Evolutionary conservation across 768 basidiomycete species (phyloP), one percentile per base, ranked within the genome.

Genomic region (Trametes maxima): DNA sequence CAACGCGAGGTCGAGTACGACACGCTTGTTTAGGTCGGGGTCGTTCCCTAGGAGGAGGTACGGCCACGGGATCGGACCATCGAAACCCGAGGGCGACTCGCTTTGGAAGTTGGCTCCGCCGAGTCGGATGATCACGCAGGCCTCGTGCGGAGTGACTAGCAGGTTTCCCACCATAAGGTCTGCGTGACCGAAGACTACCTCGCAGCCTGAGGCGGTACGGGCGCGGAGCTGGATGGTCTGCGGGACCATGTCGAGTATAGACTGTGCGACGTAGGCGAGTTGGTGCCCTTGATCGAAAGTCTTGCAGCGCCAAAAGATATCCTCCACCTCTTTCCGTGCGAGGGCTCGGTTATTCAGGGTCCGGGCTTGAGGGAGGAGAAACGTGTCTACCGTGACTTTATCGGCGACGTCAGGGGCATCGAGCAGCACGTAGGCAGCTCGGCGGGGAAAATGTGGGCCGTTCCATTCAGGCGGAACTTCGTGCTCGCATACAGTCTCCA

Each of bases 261-360:
- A 36, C 52, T 67, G 67, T 16, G 64, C 62, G 48, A 48, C 63
- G 39, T 65, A 62, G 1, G 60, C 59, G 39, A 67, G 56, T 22
- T 62, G 36, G 50, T 55, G 65, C 4, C 57, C 51, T 22, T 46
- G 62, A 50, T 68, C 57, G 63, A 40, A 61, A 13, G 40, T 43
- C 56, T 68, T 65, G 58, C 65, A 66, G 16, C 63, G 59, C 65
- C 65, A 67, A 55, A 44, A 68, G 19, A 62, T 59, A 55, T 62
- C 50, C 55, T 66, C 67, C 47, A 66, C 39, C 48, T 62, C 67
- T 25, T 57, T 50, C 7, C 63, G 55, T 5, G 59, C 56, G 39
- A 65, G 56, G 19, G 21, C 21, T 13, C 54, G 52, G 17, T 17
- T 17, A 13, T 52, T 37, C 16, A 39, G 37, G 50, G 40, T 57